Base-by-base conservation (phyloP, 305 asterid genomes). In the Withania somnifera region DNA sequence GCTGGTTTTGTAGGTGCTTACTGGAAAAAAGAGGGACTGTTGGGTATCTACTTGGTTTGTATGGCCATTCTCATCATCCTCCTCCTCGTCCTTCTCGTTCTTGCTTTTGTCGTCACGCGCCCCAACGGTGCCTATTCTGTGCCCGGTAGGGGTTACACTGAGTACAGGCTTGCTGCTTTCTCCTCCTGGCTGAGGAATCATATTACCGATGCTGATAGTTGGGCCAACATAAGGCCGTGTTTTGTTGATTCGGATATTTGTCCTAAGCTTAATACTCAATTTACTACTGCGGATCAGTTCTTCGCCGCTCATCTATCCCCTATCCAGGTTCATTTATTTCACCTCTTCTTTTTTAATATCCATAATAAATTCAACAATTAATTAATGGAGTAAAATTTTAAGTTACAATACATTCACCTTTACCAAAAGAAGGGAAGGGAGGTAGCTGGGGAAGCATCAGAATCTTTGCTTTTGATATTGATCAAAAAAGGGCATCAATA, bases 71-170 rank as follows among this genome's bases (percentile, higher is more conserved):
- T 94, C 90, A 91, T 94, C 13, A 88, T 92, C 20, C 84, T 92
- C 2, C 90, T 91, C 28, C 89, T 94, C 11, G 89, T 86, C 2
- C 87, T 94, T 79, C 90, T 92, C 34, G 88, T 94, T 36, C 88
- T 93, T 75, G 97, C 98, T 19, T 93, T 91, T 83, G 94, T 91
- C 26, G 95, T 91, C 87, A 87, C 97, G 45, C 97, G 93, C 81
- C 95, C 90, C n/a, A 81, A 52, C 83, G 98, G 97, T 80, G 89
- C 89, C n/a, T 88, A 91, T 86, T 5, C 76, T 10, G 90, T 88
- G 2, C 89, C 93, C 10, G 95, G 92, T 1, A 57, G 80, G 71
- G 90, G 67, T 1, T 93, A 84, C 80, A 82, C 34, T 2, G 97
- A 93, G 88, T 94, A 92, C 86, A 82, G 93, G 79, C 91, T 92